A percentile compares a stretch with the other conserved stretches of the same genome.
These are phyloP conservation scores for Pseudisothecium myosuroides DNA, from an alignment of 225 moss, liverwort and hornwort species.

Conservation along the genomic window DNA sequence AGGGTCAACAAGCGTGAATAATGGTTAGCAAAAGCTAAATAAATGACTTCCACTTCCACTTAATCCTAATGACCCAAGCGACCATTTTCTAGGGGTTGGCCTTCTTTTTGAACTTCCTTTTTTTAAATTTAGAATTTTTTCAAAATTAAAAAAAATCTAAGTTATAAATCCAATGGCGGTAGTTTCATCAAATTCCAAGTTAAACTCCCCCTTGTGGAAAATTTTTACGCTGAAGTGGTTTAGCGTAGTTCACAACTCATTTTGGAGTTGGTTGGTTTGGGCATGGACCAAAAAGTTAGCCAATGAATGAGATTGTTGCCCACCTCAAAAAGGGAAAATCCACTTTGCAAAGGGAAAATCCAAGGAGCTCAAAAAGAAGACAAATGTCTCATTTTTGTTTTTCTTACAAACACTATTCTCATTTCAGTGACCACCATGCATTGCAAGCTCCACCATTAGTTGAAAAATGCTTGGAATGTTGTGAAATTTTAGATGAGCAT, in stretches of 20 bases:
- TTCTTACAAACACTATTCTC: background rate
- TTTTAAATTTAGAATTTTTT: background rate
- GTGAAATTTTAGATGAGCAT: too few relatives aligned
- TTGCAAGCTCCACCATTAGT: too few relatives aligned
- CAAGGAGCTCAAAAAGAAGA: background rate
- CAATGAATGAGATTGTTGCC: background rate
- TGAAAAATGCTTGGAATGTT: too few relatives aligned
- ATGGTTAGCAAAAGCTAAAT: background rate
- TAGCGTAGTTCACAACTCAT: background rate
- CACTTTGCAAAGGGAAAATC: background rate
- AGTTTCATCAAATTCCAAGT: background rate
- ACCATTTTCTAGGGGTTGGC: too few relatives aligned
- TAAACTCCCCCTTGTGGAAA: too few relatives aligned
- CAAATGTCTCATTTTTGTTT: background rate
- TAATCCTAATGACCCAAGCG: too few relatives aligned
- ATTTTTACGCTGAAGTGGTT: background rate
- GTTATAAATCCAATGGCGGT: background rate
- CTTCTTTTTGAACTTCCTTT: rapidly evolving
- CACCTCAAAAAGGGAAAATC: background rate
- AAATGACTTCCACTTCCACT: rapidly evolving
- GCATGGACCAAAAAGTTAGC: rapidly evolving
- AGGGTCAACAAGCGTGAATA: background rate
- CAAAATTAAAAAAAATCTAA: background rate
- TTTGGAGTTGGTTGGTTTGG: rapidly evolving
- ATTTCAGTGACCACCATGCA: too few relatives aligned